A percentile compares a stretch with the other conserved stretches of the same genome.
Evolutionary conservation across 176 grass and related monocot genomes (phyloP).

Genomic region (Eleusine coracana): DNA sequence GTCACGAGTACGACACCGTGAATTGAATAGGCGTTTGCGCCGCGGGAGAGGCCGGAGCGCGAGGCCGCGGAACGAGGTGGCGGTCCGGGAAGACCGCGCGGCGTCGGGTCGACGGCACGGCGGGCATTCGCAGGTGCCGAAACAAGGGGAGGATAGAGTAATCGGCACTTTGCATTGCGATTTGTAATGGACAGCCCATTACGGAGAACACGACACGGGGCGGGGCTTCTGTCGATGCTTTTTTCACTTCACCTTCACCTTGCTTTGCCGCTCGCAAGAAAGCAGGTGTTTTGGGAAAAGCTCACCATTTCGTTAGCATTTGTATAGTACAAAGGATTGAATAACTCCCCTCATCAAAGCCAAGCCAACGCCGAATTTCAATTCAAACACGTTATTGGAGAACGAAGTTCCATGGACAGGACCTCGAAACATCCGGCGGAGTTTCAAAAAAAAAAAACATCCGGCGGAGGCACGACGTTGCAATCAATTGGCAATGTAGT

Average conservation of each 20-base stretch:
- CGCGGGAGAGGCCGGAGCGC: neutral
- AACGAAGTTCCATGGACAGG: too few relatives aligned
- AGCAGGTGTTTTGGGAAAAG: too few relatives aligned
- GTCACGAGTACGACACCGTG: neutral
- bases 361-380: too few relatives aligned
- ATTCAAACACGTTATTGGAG: too few relatives aligned
- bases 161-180: neutral
- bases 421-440: too few relatives aligned
- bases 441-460: too few relatives aligned
- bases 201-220: neutral
- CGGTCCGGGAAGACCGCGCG: neutral
- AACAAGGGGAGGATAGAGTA: neutral
- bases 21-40: neutral
- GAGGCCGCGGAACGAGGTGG: neutral
- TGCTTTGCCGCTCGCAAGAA: too few relatives aligned
- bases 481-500: too few relatives aligned
- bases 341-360: too few relatives aligned
- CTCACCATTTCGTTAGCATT: too few relatives aligned
- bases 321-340: too few relatives aligned
- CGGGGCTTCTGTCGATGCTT: constrained; percentile 7
- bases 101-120: constrained; percentile 13
- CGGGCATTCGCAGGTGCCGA: neutral
- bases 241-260: neutral
- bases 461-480: too few relatives aligned
- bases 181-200: neutral